Conservation (phyloP, 208 protist genomes). For the Perkinsela sp. region DNA sequence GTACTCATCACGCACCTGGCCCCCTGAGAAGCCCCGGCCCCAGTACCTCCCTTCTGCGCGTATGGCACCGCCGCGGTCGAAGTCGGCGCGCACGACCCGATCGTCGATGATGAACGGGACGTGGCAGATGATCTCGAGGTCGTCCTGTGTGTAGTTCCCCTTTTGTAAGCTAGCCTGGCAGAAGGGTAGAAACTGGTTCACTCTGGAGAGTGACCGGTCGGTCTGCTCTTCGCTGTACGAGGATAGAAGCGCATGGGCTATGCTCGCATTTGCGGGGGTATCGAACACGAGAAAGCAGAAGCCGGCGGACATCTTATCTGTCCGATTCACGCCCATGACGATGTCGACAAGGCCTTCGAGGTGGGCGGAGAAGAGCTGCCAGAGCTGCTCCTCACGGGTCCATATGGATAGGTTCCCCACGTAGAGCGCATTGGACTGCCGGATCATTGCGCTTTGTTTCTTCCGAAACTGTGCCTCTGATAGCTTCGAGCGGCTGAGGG, state of each 20-base stretch:
- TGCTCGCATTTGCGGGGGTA: background rate
- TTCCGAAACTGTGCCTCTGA: background rate
- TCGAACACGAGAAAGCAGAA: background rate
- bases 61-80: background rate
- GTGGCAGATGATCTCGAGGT: background rate
- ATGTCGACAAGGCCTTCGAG: background rate
- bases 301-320: background rate
- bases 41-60: constrained; percentile 7
- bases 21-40: constrained; percentile 5
- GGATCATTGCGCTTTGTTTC: background rate
- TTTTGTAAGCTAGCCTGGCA: background rate
- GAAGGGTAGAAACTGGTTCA: background rate
- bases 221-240: background rate
- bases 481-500: background rate
- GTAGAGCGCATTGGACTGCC: background rate
- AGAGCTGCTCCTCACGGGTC: background rate
- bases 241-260: background rate
- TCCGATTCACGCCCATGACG: background rate
- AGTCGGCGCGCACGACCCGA: background rate
- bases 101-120: background rate
- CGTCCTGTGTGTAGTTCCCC: too few species aligned
- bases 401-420: background rate
- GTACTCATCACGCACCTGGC: constrained; percentile 22
- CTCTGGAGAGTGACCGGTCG: background rate
- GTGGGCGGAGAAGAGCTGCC: background rate